phyloP scores from a whole-genome alignment of 2,329 filamentous ascomycete species.

The Parasarocladium wereldwijsianum region DNA sequence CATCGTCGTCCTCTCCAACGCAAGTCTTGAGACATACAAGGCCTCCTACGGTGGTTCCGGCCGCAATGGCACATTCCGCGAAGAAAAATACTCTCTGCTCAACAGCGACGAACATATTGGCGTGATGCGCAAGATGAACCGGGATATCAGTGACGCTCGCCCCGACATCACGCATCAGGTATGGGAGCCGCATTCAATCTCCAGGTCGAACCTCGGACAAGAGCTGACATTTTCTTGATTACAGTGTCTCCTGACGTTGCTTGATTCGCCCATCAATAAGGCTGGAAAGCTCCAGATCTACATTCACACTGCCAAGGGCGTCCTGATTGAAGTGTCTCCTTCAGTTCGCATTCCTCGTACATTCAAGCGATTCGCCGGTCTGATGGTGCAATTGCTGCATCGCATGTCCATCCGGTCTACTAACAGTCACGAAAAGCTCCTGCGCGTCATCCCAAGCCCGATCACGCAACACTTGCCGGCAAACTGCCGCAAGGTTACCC shows the following conservation, averaged over 20 bases:
- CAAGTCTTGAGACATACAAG: slow-evolving; percentile 94
- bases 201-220: neutral
- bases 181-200: slow-evolving; percentile 14
- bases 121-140: slow-evolving; percentile 98
- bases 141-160: slow-evolving; percentile 93
- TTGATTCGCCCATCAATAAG: slow-evolving; percentile 98
- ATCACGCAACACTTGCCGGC: slow-evolving; percentile 94
- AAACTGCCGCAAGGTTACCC: slow-evolving; percentile 93
- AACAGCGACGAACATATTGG: slow-evolving; percentile 99
- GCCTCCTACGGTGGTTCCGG: slow-evolving; percentile 58
- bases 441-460: slow-evolving; percentile 95
- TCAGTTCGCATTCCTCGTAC: slow-evolving; percentile 94
- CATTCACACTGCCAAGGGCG: slow-evolving; percentile 94
- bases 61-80: slow-evolving; percentile 51
- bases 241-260: slow-evolving; percentile 88
- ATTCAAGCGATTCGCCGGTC: slow-evolving; percentile 94
- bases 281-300: slow-evolving; percentile 95
- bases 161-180: slow-evolving; percentile 99
- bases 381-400: slow-evolving; percentile 97
- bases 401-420: slow-evolving; percentile 91
- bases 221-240: slow-evolving; percentile 17
- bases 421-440: slow-evolving; percentile 91
- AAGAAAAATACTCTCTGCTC: slow-evolving; percentile 93
- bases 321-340: slow-evolving; percentile 96
- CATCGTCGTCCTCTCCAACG: slow-evolving; percentile 93